A percentile compares a stretch with the other conserved stretches of the same genome.
These are phyloP conservation scores for Diaporthe vexans DNA, from an alignment of 2,329 filamentous ascomycete species.

Conservation along the genomic window DNA sequence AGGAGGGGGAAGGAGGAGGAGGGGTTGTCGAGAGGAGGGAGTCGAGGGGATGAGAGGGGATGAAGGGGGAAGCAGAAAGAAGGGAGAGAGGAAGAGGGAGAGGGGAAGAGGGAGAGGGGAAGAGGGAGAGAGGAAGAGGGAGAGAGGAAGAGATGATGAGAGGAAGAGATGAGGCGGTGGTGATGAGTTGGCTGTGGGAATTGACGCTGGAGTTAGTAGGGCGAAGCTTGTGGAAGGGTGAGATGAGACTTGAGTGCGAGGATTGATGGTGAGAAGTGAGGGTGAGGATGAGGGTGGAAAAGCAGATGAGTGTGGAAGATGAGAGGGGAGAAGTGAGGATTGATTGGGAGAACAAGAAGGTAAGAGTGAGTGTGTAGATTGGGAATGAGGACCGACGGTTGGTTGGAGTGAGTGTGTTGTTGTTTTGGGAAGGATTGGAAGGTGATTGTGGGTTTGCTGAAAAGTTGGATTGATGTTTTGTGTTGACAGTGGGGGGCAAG, in stretches of 20 bases:
- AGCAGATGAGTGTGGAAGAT: too few relatives aligned
- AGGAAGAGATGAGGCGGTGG: neutral
- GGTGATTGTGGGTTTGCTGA: neutral
- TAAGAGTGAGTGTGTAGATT: too few relatives aligned
- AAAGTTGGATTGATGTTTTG: neutral
- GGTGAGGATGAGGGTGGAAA: neutral
- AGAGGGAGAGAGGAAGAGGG: too few relatives aligned
- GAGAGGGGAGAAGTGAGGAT: neutral
- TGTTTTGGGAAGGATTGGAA: neutral
- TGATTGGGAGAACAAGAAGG: too few relatives aligned
- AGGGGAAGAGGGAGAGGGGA: too few relatives aligned
- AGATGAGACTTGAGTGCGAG: too few relatives aligned
- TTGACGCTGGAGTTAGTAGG: neutral
- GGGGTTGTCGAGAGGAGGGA: neutral
- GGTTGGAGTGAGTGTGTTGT: neutral
- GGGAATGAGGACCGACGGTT: neutral
- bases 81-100: neutral
- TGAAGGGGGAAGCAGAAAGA: too few relatives aligned
- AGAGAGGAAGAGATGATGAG: too few relatives aligned
- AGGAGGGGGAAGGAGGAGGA: too few relatives aligned
- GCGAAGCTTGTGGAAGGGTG: neutral
- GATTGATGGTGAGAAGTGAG: neutral
- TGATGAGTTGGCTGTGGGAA: neutral
- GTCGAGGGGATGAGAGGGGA: neutral
- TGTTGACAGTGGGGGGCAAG: slow-evolving; percentile 1